phyloP scores from a whole-genome alignment of 78 protist genomes.

The Protostelium mycophagum region DNA sequence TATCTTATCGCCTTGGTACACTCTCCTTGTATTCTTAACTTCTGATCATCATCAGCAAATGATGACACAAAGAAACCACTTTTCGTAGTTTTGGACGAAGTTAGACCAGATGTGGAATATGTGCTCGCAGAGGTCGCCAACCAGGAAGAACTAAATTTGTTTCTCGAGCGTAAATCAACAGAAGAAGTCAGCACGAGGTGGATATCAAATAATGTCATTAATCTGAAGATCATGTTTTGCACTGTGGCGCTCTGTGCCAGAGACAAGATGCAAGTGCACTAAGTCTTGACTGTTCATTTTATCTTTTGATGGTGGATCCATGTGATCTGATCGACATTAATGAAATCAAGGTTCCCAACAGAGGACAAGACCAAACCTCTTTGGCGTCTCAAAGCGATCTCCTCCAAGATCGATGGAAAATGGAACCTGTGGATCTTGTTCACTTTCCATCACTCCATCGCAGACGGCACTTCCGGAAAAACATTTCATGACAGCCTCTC shows the following conservation, averaged over 20 bases:
- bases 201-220: neutral
- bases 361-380: neutral
- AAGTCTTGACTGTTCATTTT: neutral
- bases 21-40: neutral
- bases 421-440: neutral
- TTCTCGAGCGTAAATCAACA: neutral
- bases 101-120: too few relatives aligned
- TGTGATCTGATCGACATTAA: too few relatives aligned
- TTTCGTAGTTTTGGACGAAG: too few relatives aligned
- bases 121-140: too few relatives aligned
- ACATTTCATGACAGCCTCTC: neutral
- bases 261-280: neutral
- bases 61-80: neutral
- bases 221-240: neutral
- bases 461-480: neutral
- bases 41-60: neutral
- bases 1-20: neutral
- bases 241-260: too few relatives aligned
- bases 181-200: neutral
- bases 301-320: too few relatives aligned
- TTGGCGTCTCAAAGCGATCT: neutral
- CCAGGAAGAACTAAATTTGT: too few relatives aligned
- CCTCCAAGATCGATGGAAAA: neutral
- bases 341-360: neutral
- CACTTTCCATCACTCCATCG: neutral